A percentile compares a stretch with the other conserved stretches of the same genome.
Conservation (phyloP, 2,329 filamentous ascomycete genomes). For the Aureobasidium lini region DNA sequence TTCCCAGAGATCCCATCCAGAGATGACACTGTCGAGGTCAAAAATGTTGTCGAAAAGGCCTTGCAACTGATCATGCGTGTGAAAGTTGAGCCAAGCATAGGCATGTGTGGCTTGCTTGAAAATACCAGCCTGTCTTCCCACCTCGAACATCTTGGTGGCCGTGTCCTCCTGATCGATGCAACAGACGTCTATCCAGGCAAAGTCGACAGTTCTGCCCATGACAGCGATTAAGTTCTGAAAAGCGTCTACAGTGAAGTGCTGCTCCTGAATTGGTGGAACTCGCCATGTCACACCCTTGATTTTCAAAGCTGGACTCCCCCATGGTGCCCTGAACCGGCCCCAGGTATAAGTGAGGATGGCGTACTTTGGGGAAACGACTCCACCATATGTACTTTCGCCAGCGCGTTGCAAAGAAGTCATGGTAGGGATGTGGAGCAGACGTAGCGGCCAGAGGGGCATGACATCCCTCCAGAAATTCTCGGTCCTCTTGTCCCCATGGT, state of each 20-base stretch:
- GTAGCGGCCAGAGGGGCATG: not conserved
- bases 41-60: not conserved
- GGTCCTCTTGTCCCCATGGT: not conserved
- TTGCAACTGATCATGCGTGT: not conserved
- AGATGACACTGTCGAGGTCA: not conserved
- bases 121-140: not conserved
- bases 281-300: not conserved
- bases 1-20: not conserved
- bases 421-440: not conserved
- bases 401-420: not conserved
- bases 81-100: not conserved
- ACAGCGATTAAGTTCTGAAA: not conserved
- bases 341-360: not conserved
- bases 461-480: not conserved
- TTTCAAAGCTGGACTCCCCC: not conserved
- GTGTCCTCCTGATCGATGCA: not conserved
- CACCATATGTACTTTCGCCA: not conserved
- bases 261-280: not conserved
- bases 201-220: not conserved
- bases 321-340: not conserved
- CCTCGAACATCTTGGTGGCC: not conserved
- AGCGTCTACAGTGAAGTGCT: not conserved
- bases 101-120: not conserved
- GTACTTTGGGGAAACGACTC: not conserved
- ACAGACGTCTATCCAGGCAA: not conserved